Evolutionary conservation across 192 early-diverging fungal genomes (phyloP).

Genomic region (Oehlia diaphana): DNA sequence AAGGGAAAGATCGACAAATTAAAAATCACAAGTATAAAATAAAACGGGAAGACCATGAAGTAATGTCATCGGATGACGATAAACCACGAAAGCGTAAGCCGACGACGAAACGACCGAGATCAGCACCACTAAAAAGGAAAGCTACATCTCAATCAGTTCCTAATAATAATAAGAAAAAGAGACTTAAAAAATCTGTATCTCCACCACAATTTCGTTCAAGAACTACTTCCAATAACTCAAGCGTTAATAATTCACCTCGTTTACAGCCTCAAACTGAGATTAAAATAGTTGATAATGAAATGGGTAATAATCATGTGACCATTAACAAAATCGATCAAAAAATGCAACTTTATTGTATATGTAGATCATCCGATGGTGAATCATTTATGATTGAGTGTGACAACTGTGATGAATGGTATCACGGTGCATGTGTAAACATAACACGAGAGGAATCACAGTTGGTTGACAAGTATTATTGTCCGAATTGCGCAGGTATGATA

Average conservation of each 20-base stretch:
- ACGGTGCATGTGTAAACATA: constrained; percentile 72
- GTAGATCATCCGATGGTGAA: constrained; percentile 51
- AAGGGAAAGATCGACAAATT: neutral
- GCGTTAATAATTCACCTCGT: neutral
- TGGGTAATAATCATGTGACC: neutral
- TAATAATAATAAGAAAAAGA: neutral
- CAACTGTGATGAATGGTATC: constrained; percentile 74
- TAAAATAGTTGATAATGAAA: neutral
- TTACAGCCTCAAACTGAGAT: neutral
- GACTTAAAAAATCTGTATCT: neutral
- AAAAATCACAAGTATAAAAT: constrained; percentile 9
- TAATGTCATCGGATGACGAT: neutral
- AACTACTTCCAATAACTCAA: constrained; percentile 5
- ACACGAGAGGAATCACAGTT: constrained; percentile 51
- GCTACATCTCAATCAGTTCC: neutral
- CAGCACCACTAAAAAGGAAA: neutral
- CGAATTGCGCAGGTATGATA: constrained; percentile 54
- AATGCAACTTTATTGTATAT: constrained; percentile 59
- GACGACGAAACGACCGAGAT: neutral
- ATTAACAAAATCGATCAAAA: neutral
- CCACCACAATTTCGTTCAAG: neutral
- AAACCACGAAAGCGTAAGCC: neutral
- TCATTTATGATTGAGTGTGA: constrained; percentile 80
- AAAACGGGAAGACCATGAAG: neutral
- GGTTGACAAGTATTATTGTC: constrained; percentile 68